These are phyloP conservation scores for Fusarium torulosum DNA, from an alignment of 2,329 filamentous ascomycete species.

Conservation along the genomic window DNA sequence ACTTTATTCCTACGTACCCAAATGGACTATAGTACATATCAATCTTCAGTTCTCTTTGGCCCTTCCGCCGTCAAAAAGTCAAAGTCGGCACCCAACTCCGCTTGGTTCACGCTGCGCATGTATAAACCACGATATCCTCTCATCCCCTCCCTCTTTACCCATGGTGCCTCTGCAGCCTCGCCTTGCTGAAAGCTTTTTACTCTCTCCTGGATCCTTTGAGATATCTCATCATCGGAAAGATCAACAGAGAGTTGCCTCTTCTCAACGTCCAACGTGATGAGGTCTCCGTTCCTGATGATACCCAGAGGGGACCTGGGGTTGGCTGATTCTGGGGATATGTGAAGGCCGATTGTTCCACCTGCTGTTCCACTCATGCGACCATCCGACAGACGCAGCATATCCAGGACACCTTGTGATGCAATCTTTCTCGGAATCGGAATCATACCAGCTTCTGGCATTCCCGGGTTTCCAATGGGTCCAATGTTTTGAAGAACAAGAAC, in stretches of 20 bases:
- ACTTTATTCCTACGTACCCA: slow-evolving; percentile 52
- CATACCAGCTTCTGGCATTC: slow-evolving; percentile 87
- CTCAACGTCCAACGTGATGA: slow-evolving; percentile 81
- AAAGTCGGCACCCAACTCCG: slow-evolving; percentile 70
- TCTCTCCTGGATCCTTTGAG: slow-evolving; percentile 70
- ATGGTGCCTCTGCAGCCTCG: slow-evolving; percentile 39
- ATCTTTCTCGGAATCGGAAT: slow-evolving; percentile 79
- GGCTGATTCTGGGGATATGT: slow-evolving; percentile 88
- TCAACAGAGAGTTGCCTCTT: slow-evolving; percentile 70
- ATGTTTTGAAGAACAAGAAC: slow-evolving; percentile 90
- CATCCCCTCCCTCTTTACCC: slow-evolving; percentile 15
- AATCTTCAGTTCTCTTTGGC: slow-evolving; percentile 7
- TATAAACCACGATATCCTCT: slow-evolving; percentile 72
- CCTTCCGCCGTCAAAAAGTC: slow-evolving; percentile 68
- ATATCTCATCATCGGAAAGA: slow-evolving; percentile 78
- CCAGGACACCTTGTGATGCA: slow-evolving; percentile 78
- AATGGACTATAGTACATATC: not conserved
- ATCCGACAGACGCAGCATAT: slow-evolving; percentile 88
- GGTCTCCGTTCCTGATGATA: slow-evolving; percentile 79
- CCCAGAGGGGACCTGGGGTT: slow-evolving; percentile 81
- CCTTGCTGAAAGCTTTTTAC: slow-evolving; percentile 55
- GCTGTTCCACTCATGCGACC: slow-evolving; percentile 88
- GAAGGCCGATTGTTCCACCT: slow-evolving; percentile 90
- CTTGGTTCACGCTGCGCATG: slow-evolving; percentile 70
- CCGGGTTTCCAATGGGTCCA: slow-evolving; percentile 88